Percentiles rank a stretch among this genome's conserved stretches.
These are phyloP conservation scores for Geotrichum macrosporum DNA, from an alignment of 1,139 yeast genomes.

Conservation along the genomic window DNA sequence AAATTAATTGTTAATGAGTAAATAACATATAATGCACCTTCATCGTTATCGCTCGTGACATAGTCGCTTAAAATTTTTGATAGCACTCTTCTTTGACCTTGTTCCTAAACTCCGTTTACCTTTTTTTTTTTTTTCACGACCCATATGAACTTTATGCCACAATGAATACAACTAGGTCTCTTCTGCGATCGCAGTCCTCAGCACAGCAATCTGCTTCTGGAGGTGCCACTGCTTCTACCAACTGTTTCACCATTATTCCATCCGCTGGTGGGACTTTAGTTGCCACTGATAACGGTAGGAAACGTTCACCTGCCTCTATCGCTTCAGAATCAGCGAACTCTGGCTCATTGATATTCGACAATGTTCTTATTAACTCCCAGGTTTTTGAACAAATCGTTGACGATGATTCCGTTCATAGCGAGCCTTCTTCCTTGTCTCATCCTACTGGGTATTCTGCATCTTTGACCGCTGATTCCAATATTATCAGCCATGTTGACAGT, in stretches of 20 bases:
- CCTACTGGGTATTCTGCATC: not conserved
- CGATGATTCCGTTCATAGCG: not conserved
- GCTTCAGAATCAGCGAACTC: not conserved
- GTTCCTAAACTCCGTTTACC: no score
- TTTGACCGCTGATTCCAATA: not conserved
- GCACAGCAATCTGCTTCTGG: not conserved
- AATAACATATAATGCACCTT: no score
- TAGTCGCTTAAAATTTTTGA: no score
- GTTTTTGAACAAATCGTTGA: constrained; percentile 3
- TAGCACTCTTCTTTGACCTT: no score
- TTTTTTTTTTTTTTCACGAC: no score
- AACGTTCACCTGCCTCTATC: not conserved
- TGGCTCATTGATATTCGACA: not conserved
- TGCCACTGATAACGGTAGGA: not conserved
- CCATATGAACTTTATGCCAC: no score
- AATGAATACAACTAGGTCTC: constrained; percentile 9
- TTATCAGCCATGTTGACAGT: constrained; percentile 8
- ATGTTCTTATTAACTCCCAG: constrained; percentile 16
- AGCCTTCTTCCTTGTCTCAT: not conserved
- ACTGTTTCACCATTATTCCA: not conserved
- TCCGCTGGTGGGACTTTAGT: not conserved
- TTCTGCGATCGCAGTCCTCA: not conserved
- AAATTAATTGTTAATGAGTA: no score
- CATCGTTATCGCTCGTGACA: no score
- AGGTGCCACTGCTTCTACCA: not conserved